Evolutionary conservation across 1,139 yeast species (phyloP), one percentile per base, ranked within the genome.

Genomic region (Pneumocystis carinii): DNA sequence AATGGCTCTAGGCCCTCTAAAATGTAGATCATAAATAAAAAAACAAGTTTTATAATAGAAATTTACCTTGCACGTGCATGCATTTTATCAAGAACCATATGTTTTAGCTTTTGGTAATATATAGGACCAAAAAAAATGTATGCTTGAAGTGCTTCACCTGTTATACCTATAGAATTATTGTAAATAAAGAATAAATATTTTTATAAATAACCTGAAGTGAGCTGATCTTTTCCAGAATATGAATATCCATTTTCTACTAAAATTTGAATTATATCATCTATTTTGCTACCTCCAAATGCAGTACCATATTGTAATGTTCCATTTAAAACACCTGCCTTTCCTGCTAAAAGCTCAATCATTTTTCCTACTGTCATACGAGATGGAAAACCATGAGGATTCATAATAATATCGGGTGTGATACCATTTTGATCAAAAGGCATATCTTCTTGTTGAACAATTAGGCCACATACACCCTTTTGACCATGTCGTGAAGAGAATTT

Each of bases 321-420:
- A 69, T 88, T 87, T 68, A 92, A 76, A 53, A 92, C 97, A 72
- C 98, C 98, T 0, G 98, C 98, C 73, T 92, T 92, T 70, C 98
- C 98, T 39, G 96, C 87, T 36, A 92, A 87, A 68, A 92, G 80
- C 74, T 92, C 99, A 70, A 94, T 85, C 97, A 92, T 92, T 74
- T 92, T 92, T 66, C 98, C 99, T 35, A 92, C 98, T 61, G 99
- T 92, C 99, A 92, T 92, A 80, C 98, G 95, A 55, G 97, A 90
- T 68, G 98, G 98, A 84, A 92, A 92, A 77, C 97, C 98, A 73
- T 92, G 98, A 1, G 98, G 98, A 72, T 92, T 92, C 96, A 92
- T 92, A 71, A 92, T 92, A 69, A 92, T 90, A 76, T 92, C 98
- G 0, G 98, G 98, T 3, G 83, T 78, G 60, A 90, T 82, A 70